Conservation (phyloP, 768 basidiomycete genomes). For the Nidula microcarpa region DNA sequence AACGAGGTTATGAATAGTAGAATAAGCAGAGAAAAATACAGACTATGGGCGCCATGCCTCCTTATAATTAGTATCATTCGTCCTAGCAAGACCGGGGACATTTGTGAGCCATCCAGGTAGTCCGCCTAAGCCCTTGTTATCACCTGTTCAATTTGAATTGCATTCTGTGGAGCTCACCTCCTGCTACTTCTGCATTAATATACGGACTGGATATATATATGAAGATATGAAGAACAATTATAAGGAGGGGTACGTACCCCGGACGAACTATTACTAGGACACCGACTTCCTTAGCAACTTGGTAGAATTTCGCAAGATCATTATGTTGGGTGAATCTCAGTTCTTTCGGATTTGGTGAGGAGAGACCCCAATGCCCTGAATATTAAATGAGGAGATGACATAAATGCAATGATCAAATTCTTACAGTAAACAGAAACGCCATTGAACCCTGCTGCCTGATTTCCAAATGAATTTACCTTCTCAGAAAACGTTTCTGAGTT, state of each 20-base stretch:
- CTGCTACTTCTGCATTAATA: slow-evolving; percentile 67
- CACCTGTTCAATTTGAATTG: no score
- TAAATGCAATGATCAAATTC: slow-evolving; percentile 29
- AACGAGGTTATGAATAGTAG: neutral
- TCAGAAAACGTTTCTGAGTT: neutral
- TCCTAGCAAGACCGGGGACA: slow-evolving; percentile 51
- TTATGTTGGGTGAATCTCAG: slow-evolving; percentile 60
- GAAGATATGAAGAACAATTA: neutral
- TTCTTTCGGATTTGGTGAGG: slow-evolving; percentile 55
- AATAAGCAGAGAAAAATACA: neutral
- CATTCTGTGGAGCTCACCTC: slow-evolving; percentile 30
- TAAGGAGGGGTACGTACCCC: slow-evolving; percentile 33
- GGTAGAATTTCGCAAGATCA: slow-evolving; percentile 52
- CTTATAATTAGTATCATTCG: slow-evolving; percentile 54
- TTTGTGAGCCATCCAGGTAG: slow-evolving; percentile 49
- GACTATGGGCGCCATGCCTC: slow-evolving; percentile 48
- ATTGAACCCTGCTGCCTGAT: slow-evolving; percentile 62
- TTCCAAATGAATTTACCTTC: no score
- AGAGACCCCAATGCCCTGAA: slow-evolving; percentile 61
- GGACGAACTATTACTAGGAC: slow-evolving; percentile 67
- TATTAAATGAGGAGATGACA: slow-evolving; percentile 13
- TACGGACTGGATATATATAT: slow-evolving; percentile 24
- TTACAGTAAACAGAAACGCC: slow-evolving; percentile 57
- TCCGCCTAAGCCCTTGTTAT: slow-evolving; percentile 20
- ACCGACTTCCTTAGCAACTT: slow-evolving; percentile 59